Percentiles rank a stretch among this genome's conserved stretches.
phyloP scores from a whole-genome alignment of 345 rosid species.

The Salix brachista region DNA sequence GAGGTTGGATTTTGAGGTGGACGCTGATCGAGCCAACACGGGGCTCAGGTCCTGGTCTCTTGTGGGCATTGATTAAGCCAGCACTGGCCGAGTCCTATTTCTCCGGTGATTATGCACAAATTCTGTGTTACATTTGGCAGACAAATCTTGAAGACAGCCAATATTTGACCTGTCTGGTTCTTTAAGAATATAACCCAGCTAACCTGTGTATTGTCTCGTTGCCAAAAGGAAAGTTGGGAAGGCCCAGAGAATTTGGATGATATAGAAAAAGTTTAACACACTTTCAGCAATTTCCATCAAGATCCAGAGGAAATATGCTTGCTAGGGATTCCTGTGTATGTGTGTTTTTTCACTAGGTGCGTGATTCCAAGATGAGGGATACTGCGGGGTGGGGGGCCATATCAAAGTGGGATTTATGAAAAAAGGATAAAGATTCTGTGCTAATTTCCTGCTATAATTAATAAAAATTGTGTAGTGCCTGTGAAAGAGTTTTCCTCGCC shows the following conservation, averaged over 20 bases:
- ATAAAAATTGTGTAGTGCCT: background rate
- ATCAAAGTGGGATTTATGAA: background rate
- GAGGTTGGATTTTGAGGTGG: background rate
- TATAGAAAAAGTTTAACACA: background rate
- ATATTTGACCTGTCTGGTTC: background rate
- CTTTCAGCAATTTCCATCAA: background rate
- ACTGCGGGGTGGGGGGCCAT: conserved; percentile 9
- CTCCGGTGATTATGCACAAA: conserved; percentile 28
- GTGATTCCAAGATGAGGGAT: background rate
- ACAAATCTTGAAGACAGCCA: conserved; percentile 4
- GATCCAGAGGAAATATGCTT: background rate
- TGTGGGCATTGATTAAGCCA: conserved; percentile 35
- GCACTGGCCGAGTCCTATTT: conserved; percentile 14
- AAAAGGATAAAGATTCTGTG: conserved; percentile 2
- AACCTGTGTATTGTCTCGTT: background rate
- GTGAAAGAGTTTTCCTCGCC: background rate
- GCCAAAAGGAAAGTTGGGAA: background rate
- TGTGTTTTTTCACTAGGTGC: background rate
- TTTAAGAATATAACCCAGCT: background rate
- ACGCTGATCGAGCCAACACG: conserved; percentile 47
- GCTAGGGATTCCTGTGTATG: conserved; percentile 8
- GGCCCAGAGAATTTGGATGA: background rate
- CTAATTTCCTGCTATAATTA: background rate
- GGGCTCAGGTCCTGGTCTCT: conserved; percentile 35
- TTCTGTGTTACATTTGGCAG: conserved; percentile 15